Percentiles rank a stretch among this genome's conserved stretches.
phyloP scores from a whole-genome alignment of 345 rosid species.

The Moringa oleifera region DNA sequence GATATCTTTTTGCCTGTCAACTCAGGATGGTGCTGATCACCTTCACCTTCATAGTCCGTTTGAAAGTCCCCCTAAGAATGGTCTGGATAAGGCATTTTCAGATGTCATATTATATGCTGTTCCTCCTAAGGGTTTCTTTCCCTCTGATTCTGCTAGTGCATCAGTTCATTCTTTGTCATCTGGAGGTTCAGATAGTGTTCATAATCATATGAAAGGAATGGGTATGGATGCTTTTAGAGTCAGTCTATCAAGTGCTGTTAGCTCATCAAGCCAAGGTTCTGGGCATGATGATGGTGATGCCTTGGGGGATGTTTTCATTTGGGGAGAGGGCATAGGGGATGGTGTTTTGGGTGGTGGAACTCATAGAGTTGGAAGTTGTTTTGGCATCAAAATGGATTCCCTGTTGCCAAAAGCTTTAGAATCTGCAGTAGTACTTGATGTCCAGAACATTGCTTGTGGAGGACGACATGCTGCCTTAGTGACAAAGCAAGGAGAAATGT shows the following conservation, averaged over 20 bases:
- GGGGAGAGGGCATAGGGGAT: conserved; percentile 48
- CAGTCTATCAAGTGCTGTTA: conserved; percentile 84
- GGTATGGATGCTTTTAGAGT: conserved; percentile 85
- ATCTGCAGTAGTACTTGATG: conserved; percentile 40
- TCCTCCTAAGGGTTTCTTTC: conserved; percentile 84
- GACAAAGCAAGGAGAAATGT: conserved; percentile 46
- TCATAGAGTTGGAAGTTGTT: conserved; percentile 22
- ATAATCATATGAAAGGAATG: conserved; percentile 75
- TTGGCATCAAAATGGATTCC: conserved; percentile 33
- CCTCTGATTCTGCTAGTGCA: conserved; percentile 72
- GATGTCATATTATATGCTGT: conserved; percentile 72
- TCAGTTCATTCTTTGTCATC: conserved; percentile 93
- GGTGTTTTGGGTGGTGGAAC: conserved; percentile 35
- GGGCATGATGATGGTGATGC: conserved; percentile 43
- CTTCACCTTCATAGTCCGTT: conserved; percentile 82
- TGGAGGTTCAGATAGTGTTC: conserved; percentile 90
- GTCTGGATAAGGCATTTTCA: conserved; percentile 77
- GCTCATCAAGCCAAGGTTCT: conserved; percentile 51
- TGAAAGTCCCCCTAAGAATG: conserved; percentile 97
- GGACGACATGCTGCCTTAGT: conserved; percentile 47
- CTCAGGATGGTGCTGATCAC: conserved; percentile 73
- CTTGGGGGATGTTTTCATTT: conserved; percentile 45
- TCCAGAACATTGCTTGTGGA: conserved; percentile 48
- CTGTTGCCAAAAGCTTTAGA: conserved; percentile 47
- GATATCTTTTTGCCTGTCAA: conserved; percentile 13